Percentiles rank a stretch among this genome's conserved stretches.
Evolutionary conservation across 176 grass and related monocot species (phyloP).

Genomic region (Oryza nivara): DNA sequence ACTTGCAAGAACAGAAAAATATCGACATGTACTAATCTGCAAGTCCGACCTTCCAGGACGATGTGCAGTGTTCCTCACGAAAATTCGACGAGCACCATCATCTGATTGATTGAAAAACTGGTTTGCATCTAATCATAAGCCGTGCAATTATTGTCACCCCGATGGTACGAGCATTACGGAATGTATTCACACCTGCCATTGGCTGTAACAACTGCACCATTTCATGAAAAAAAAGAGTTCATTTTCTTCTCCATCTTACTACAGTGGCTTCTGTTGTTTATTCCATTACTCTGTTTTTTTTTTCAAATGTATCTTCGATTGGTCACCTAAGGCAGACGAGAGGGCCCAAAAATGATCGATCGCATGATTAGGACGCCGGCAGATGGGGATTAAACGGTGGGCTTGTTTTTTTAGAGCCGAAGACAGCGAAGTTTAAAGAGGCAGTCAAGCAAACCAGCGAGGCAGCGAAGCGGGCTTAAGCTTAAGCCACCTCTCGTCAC

Average conservation of each 20-base stretch:
- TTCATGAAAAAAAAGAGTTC: not conserved
- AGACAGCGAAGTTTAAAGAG: not conserved
- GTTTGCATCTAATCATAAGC: not conserved
- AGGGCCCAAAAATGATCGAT: not conserved
- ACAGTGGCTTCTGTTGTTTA: no score
- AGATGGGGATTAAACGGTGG: slow-evolving; percentile 8
- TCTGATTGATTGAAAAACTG: not conserved
- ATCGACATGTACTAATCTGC: not conserved
- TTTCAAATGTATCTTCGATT: no score
- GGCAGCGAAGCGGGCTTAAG: not conserved
- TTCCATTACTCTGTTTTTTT: no score
- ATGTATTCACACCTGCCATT: not conserved
- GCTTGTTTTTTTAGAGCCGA: not conserved
- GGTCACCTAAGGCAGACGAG: no score
- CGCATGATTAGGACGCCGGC: not conserved
- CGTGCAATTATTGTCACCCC: not conserved
- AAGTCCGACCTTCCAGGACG: not conserved
- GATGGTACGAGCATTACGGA: not conserved
- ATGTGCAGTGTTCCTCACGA: not conserved
- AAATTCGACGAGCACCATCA: not conserved
- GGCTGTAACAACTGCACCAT: not conserved
- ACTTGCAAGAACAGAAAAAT: not conserved
- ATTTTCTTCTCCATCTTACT: no score
- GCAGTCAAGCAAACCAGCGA: slow-evolving; percentile 19
- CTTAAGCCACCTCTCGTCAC: slow-evolving; percentile 37